Evolutionary conservation across 2,329 filamentous ascomycete species (phyloP).

Genomic region (Verticillium nonalfalfae): DNA sequence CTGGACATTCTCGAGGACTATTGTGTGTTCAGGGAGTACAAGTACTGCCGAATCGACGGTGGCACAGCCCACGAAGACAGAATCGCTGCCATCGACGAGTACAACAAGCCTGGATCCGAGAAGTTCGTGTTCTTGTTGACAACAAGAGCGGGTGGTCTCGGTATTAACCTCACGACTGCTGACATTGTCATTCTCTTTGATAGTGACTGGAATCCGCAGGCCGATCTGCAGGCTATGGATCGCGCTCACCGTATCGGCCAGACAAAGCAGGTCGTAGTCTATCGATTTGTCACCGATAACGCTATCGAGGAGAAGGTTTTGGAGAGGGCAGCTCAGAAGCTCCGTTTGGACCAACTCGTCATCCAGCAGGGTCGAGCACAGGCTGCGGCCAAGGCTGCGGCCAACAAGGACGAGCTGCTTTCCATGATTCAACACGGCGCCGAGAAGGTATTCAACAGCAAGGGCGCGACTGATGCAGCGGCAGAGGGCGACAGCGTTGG

Average conservation of each 20-base stretch:
- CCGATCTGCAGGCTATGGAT: slow-evolving; percentile 98
- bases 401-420: slow-evolving; percentile 91
- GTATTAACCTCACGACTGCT: slow-evolving; percentile 91
- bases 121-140: slow-evolving; percentile 96
- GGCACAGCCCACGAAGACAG: slow-evolving; percentile 96
- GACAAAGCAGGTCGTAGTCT: slow-evolving; percentile 95
- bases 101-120: slow-evolving; percentile 92
- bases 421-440: slow-evolving; percentile 99
- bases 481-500: slow-evolving; percentile 58
- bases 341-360: slow-evolving; percentile 92
- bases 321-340: slow-evolving; percentile 91
- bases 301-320: slow-evolving; percentile 98
- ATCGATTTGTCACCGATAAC: slow-evolving; percentile 94
- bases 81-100: slow-evolving; percentile 95
- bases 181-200: slow-evolving; percentile 97
- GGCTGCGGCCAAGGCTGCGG: slow-evolving; percentile 80
- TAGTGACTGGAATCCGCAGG: slow-evolving; percentile 98
- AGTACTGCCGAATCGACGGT: slow-evolving; percentile 96
- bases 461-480: slow-evolving; percentile 57
- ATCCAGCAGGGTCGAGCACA: slow-evolving; percentile 97
- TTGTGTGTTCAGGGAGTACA: slow-evolving; percentile 89
- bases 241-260: slow-evolving; percentile 97
- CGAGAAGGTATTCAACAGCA: slow-evolving; percentile 81
- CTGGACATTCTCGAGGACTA: slow-evolving; percentile 97
- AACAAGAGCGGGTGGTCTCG: slow-evolving; percentile 88